These are phyloP conservation scores for Debaryomyces fabryi DNA, from an alignment of 1,139 yeast species.

Conservation along the genomic window DNA sequence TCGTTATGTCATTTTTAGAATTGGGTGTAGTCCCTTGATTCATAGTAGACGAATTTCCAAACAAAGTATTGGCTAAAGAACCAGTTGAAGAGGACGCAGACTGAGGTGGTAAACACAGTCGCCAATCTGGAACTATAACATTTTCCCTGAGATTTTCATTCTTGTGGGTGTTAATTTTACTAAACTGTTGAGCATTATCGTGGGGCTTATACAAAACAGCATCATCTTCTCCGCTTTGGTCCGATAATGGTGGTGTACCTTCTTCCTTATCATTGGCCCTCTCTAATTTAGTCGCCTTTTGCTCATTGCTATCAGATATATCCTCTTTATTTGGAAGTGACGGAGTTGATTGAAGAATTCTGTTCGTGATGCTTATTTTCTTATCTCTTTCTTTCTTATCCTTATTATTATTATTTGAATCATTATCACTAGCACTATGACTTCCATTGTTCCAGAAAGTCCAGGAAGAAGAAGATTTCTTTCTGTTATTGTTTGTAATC, in stretches of 20 bases:
- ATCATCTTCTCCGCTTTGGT: conserved; percentile 32
- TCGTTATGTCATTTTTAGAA: conserved; percentile 33
- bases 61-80: conserved; percentile 16
- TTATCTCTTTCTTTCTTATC: conserved; percentile 16
- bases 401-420: conserved; percentile 12
- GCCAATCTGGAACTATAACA: conserved; percentile 49
- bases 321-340: conserved; percentile 26
- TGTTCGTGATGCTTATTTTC: conserved; percentile 28
- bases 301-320: conserved; percentile 9
- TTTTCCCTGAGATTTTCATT: conserved; percentile 47
- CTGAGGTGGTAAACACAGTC: conserved; percentile 39
- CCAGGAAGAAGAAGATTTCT: conserved; percentile 34
- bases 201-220: conserved; percentile 53
- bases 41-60: conserved; percentile 33
- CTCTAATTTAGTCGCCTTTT: conserved; percentile 57
- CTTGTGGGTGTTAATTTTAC: conserved; percentile 48
- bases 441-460: conserved; percentile 36
- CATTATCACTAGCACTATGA: conserved; percentile 13
- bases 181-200: conserved; percentile 43
- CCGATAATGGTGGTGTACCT: conserved; percentile 22
- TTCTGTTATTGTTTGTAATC: conserved; percentile 25
- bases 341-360: conserved; percentile 39
- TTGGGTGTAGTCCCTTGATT: conserved; percentile 19
- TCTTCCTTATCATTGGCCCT: conserved; percentile 45
- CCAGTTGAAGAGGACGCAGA: conserved; percentile 17